These are phyloP conservation scores for Hydnomerulius pinastri DNA, from an alignment of 768 basidiomycete species.

Conservation along the genomic window DNA sequence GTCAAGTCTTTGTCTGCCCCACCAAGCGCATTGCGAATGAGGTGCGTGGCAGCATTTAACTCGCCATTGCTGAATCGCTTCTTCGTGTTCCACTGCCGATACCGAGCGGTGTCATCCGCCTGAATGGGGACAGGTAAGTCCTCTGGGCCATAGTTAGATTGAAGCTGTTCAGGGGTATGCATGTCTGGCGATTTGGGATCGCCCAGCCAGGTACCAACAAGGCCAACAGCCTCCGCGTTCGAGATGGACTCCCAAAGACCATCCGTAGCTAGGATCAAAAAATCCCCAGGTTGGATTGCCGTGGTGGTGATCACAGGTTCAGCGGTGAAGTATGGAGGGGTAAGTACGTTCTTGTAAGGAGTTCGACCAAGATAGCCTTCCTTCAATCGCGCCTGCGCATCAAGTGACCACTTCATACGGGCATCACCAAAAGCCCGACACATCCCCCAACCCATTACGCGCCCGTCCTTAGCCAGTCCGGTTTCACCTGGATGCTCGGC, in stretches of 20 bases:
- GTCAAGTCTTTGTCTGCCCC: conserved; percentile 48
- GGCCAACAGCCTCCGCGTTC: conserved; percentile 55
- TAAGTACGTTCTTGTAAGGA: conserved; percentile 34
- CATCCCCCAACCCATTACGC: conserved; percentile 41
- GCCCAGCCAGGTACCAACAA: conserved; percentile 46
- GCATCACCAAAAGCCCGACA: conserved; percentile 48
- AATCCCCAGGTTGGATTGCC: conserved; percentile 46
- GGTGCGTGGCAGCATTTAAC: conserved; percentile 49
- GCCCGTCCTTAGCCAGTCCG: conserved; percentile 32
- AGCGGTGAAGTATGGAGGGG: conserved; percentile 54
- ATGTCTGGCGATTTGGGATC: conserved; percentile 26
- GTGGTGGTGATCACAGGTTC: conserved; percentile 51
- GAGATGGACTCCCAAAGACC: conserved; percentile 57
- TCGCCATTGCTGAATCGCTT: conserved; percentile 45
- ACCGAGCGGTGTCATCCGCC: conserved; percentile 36
- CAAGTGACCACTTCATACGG: conserved; percentile 42
- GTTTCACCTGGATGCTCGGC: conserved; percentile 33
- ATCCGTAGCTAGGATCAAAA: conserved; percentile 53
- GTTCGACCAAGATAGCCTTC: conserved; percentile 37
- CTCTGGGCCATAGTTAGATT: conserved; percentile 5
- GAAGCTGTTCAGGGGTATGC: background rate
- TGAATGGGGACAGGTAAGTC: conserved; percentile 35
- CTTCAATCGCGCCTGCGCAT: conserved; percentile 38
- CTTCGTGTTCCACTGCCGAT: conserved; percentile 37
- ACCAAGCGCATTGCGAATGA: conserved; percentile 56